Percentiles rank a stretch among this genome's conserved stretches.
Evolutionary conservation across 2,329 filamentous ascomycete species (phyloP).

Genomic region (Colletotrichum aenigma): DNA sequence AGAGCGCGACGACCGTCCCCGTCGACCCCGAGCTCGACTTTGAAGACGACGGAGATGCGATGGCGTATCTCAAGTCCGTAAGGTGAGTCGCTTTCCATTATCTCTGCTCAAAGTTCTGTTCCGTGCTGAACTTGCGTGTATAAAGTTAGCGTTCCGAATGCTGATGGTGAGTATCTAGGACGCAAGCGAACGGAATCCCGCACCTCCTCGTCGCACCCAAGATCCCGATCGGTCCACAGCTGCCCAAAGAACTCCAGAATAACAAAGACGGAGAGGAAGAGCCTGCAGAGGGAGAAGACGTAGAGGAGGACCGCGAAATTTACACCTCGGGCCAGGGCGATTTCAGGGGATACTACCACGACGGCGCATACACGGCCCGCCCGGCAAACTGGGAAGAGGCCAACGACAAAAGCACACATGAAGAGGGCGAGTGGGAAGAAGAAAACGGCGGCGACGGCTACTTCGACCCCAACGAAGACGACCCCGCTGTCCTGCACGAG

Average conservation of each 20-base stretch:
- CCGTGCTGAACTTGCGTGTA: conserved; percentile 29
- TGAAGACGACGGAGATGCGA: conserved; percentile 69
- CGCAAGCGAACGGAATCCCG: conserved; percentile 77
- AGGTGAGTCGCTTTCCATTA: conserved; percentile 52
- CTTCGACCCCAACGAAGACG: conserved; percentile 29
- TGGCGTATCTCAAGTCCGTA: conserved; percentile 74
- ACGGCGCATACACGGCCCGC: conserved; percentile 78
- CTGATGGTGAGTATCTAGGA: conserved; percentile 66
- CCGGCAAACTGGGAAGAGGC: conserved; percentile 39
- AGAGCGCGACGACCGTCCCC: conserved; percentile 48
- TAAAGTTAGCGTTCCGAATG: conserved; percentile 21
- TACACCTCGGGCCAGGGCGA: conserved; percentile 57
- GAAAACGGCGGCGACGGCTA: conserved; percentile 28
- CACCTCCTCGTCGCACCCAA: conserved; percentile 70
- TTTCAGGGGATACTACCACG: conserved; percentile 70
- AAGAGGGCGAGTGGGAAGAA: conserved; percentile 27
- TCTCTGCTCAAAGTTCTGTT: not conserved
- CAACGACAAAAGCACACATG: conserved; percentile 28
- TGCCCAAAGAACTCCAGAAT: conserved; percentile 42
- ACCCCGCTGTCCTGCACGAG: conserved; percentile 53
- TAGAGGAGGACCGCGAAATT: conserved; percentile 42
- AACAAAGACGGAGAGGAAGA: conserved; percentile 30
- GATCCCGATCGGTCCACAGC: conserved; percentile 55
- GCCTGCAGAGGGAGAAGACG: conserved; percentile 30
- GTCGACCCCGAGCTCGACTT: conserved; percentile 67